Conservation (phyloP, 495 filamentous ascomycete species). For the Penicillium simplicissimum region DNA sequence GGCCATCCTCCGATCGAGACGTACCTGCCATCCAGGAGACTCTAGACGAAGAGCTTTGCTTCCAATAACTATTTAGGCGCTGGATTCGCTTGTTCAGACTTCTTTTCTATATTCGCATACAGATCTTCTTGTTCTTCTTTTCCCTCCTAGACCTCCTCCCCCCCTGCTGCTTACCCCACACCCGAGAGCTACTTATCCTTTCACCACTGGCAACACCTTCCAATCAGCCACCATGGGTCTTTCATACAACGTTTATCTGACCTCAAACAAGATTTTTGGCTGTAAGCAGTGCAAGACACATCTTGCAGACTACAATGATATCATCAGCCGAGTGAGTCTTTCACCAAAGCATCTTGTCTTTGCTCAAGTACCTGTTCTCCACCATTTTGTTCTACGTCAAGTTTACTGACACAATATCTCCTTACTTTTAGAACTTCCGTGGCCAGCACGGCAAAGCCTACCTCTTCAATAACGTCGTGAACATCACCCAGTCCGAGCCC, state of each 20-base stretch:
- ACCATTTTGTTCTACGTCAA: background rate
- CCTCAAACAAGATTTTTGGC: conserved; percentile 85
- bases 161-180: conserved; percentile 3
- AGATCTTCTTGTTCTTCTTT: conserved; percentile 2
- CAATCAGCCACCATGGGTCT: conserved; percentile 72
- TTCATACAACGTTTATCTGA: conserved; percentile 93
- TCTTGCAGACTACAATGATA: conserved; percentile 91
- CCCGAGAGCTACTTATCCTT: background rate
- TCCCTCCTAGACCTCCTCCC: background rate
- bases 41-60: background rate
- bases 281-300: conserved; percentile 97
- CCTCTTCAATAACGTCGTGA: conserved; percentile 93
- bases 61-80: background rate
- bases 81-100: background rate
- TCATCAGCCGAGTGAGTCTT: conserved; percentile 79
- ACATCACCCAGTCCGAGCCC: conserved; percentile 75
- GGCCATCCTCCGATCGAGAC: conserved; percentile 5
- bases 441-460: conserved; percentile 98
- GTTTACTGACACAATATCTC: conserved; percentile 16
- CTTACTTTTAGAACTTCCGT: conserved; percentile 77
- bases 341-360: conserved; percentile 12
- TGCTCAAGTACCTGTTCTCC: background rate
- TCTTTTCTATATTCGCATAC: background rate
- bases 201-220: conserved; percentile 3
- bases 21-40: background rate